Evolutionary conservation across 2,329 filamentous ascomycete genomes (phyloP), one percentile per base, ranked within the genome.

Genomic region (Botrytis byssoidea): DNA sequence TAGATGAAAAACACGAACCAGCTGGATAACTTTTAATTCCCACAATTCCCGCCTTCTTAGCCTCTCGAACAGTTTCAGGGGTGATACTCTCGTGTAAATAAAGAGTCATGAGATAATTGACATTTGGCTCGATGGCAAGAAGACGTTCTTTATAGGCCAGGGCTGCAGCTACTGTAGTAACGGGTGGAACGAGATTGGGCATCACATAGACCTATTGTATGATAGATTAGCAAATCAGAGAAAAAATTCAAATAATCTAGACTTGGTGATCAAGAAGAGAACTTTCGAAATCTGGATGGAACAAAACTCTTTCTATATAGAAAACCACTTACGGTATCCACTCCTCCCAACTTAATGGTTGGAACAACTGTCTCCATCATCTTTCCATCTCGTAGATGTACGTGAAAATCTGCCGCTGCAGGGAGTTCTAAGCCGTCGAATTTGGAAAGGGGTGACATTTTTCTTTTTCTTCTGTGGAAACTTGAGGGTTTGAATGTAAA

Each of bases 71-170:
- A 10, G 74, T 73, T 63, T 77, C 76, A 8, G 76, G 75, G 3
- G 74, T 76, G 67, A 77, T 71, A 42, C 57, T 57, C n/a, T 73
- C 35, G 42, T 76, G 72, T 29, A 75, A 71, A 64, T 74, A 93
- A 67, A 94, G 86, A 1, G 92, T 91, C 91, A 94, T 93, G 75
- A 94, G 86, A 79, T 89, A 93, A 74, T 86, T 86, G 74, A 93
- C 89, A 71, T 86, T 84, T 2, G 88, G 86, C 66, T 90, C 88
- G 74, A 92, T 83, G 57, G 86, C 85, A 77, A 87, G 84, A n/a
- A 94, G 84, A 68, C 86, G 85, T 37, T 85, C 81, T 80, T 89
- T 86, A 82, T 94, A 94, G 61, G 88, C 88, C 29, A 93, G 83
- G 9, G 90, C 91, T 81, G 88, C 84, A 63, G 83, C 83, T 63